phyloP scores from a whole-genome alignment of 129 eudicot species.

The Tagetes erecta region DNA sequence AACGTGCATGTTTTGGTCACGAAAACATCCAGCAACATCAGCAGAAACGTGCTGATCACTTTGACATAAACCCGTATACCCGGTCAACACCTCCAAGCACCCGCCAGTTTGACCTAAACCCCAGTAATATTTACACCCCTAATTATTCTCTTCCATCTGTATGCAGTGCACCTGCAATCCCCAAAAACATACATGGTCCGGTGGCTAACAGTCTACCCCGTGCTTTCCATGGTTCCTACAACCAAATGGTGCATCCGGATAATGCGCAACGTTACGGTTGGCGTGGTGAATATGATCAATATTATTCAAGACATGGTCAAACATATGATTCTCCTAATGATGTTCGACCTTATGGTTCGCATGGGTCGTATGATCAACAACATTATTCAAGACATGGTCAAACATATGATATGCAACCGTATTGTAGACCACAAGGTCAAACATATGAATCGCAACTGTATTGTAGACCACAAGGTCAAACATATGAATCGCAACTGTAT shows the following conservation, averaged over 20 bases:
- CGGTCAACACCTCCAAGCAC: conserved; percentile 25
- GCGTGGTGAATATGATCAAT: no score
- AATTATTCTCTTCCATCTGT: conserved; percentile 36
- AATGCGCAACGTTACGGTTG: conserved; percentile 27
- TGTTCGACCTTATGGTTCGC: no score
- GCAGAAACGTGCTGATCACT: conserved; percentile 2
- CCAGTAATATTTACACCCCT: conserved; percentile 20
- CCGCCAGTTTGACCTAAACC: conserved; percentile 27
- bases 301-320: conserved; percentile 28
- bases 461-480: no score
- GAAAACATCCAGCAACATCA: background rate
- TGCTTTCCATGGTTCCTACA: conserved; percentile 29
- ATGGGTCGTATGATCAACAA: background rate
- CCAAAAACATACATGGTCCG: no score
- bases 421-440: conserved; percentile 13
- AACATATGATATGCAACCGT: conserved; percentile 26
- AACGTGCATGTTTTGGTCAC: conserved; percentile 13
- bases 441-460: no score
- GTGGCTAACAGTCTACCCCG: conserved; percentile 18
- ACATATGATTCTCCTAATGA: background rate
- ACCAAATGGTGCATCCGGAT: conserved; percentile 21
- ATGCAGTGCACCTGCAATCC: conserved; percentile 14
- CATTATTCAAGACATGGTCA: conserved; percentile 29
- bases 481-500: no score
- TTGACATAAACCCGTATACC: background rate